phyloP scores from a whole-genome alignment of 2,329 filamentous ascomycete genomes.

The Calonectria naviculata region DNA sequence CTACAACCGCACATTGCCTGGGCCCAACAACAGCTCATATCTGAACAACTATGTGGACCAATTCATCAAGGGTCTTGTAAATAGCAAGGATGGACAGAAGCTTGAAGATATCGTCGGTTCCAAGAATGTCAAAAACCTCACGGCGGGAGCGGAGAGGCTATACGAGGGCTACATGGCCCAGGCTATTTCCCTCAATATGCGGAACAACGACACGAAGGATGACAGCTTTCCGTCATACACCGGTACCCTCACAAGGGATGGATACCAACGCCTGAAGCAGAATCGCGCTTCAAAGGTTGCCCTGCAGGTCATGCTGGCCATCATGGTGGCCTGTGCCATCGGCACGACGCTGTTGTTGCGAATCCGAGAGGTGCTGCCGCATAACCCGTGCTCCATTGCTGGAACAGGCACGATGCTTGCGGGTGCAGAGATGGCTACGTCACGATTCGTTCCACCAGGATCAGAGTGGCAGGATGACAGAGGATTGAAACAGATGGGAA shows the following conservation, averaged over 20 bases:
- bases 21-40: conserved; percentile 18
- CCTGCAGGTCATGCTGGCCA: conserved; percentile 42
- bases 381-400: conserved; percentile 44
- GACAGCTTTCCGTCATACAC: conserved; percentile 21
- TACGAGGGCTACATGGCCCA: conserved; percentile 43
- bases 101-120: conserved; percentile 27
- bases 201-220: conserved; percentile 14
- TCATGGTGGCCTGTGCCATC: conserved; percentile 41
- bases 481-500: conserved; percentile 26
- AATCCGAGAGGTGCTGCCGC: conserved; percentile 37
- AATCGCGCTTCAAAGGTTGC: conserved; percentile 41
- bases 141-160: conserved; percentile 24
- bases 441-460: conserved; percentile 32
- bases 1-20: conserved; percentile 28
- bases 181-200: conserved; percentile 41
- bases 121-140: conserved; percentile 26
- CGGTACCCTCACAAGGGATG: conserved; percentile 17
- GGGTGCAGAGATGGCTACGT: conserved; percentile 38
- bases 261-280: conserved; percentile 34
- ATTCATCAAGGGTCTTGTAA: conserved; percentile 32
- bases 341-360: conserved; percentile 36
- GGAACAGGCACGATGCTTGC: conserved; percentile 41
- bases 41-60: conserved; percentile 30
- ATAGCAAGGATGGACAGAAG: conserved; percentile 19
- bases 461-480: conserved; percentile 39